A percentile compares a stretch with the other conserved stretches of the same genome.
Evolutionary conservation across 768 basidiomycete species (phyloP).

Genomic region (Hortiboletus flavorubellus): DNA sequence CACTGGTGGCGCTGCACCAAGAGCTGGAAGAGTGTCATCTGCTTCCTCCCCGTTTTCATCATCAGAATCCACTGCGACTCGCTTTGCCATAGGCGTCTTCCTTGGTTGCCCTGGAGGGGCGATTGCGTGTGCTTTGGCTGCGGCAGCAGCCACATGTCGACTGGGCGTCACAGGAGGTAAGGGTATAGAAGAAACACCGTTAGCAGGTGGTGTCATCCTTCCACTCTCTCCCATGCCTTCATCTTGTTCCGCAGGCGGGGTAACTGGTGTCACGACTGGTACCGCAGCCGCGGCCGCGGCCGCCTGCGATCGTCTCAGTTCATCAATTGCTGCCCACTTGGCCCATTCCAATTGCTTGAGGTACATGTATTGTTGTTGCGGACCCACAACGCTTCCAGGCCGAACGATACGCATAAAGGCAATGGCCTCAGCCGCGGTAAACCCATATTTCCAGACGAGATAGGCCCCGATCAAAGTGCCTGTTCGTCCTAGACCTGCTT

Average conservation of each 20-base stretch:
- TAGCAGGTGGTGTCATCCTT: conserved; percentile 29
- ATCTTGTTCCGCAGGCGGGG: conserved; percentile 75
- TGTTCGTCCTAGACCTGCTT: conserved; percentile 94
- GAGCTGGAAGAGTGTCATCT: conserved; percentile 61
- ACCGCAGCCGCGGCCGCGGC: conserved; percentile 40
- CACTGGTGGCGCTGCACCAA: conserved; percentile 47
- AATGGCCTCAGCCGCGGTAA: conserved; percentile 93
- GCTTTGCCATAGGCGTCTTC: conserved; percentile 83
- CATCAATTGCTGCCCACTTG: conserved; percentile 89
- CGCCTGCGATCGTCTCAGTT: conserved; percentile 49
- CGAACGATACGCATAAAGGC: conserved; percentile 98
- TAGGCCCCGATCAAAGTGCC: conserved; percentile 98
- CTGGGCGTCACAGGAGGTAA: conserved; percentile 80
- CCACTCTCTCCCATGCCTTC: conserved; percentile 55
- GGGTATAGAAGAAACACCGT: conserved; percentile 21
- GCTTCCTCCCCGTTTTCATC: conserved; percentile 56
- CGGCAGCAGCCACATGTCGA: conserved; percentile 66
- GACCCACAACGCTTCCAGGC: conserved; percentile 90
- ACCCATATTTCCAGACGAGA: conserved; percentile 97
- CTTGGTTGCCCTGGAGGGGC: conserved; percentile 80
- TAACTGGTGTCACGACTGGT: conserved; percentile 66
- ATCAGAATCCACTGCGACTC: conserved; percentile 62
- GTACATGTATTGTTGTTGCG: conserved; percentile 93
- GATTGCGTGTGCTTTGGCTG: conserved; percentile 68
- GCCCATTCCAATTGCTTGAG: conserved; percentile 92